A percentile compares a stretch with the other conserved stretches of the same genome.
Conservation (phyloP, 305 asterid genomes). For the Fraxinus baroniana region DNA sequence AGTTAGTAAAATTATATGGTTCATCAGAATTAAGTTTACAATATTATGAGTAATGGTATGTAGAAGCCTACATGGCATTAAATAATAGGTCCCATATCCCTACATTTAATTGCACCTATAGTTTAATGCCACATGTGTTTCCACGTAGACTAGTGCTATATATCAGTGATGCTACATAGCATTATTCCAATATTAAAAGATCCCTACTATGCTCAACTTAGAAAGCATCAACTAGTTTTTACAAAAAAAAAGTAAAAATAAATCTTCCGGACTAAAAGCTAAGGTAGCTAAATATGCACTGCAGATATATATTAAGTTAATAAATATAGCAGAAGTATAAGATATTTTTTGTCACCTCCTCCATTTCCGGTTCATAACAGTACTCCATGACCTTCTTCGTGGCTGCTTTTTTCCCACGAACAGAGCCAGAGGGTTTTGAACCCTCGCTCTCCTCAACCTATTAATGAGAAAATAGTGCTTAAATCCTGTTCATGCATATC, state of each 20-base stretch:
- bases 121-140: background rate
- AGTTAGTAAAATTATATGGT: background rate
- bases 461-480: slow-evolving; percentile 13
- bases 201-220: background rate
- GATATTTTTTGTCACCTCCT: slow-evolving; percentile 66
- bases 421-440: slow-evolving; percentile 58
- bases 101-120: background rate
- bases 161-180: background rate
- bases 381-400: slow-evolving; percentile 82
- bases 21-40: background rate
- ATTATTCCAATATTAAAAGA: background rate
- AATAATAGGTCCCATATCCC: background rate
- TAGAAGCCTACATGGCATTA: background rate
- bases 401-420: slow-evolving; percentile 60
- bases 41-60: background rate
- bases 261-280: slow-evolving; percentile 17
- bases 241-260: background rate
- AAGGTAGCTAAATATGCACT: slow-evolving; percentile 5
- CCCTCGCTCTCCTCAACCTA: slow-evolving; percentile 73
- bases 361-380: slow-evolving; percentile 98
- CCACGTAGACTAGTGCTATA: background rate
- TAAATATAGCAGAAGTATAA: slow-evolving; percentile 16
- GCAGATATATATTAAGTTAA: slow-evolving; percentile 3
- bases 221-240: background rate
- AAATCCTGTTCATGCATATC: slow-evolving; percentile 16